These are phyloP conservation scores for Lanmaoa rubissima DNA, from an alignment of 768 basidiomycete genomes.

Conservation along the genomic window DNA sequence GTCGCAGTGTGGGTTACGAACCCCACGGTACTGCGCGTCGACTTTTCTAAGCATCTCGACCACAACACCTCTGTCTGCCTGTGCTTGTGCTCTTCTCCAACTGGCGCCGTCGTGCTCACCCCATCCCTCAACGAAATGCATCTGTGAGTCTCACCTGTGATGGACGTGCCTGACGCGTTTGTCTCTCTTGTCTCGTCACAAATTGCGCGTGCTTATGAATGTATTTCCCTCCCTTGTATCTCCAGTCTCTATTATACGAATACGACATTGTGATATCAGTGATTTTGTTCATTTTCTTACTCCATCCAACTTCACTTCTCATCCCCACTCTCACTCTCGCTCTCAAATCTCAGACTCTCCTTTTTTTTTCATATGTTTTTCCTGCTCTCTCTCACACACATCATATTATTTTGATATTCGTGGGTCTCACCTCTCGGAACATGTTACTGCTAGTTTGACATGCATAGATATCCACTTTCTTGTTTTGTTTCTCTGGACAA, in stretches of 20 bases:
- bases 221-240: constrained; percentile 7
- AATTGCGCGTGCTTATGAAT: constrained; percentile 15
- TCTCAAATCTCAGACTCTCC: neutral
- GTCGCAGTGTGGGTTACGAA: constrained; percentile 29
- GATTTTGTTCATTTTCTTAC: neutral
- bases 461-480: neutral
- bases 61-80: neutral
- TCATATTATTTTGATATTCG: neutral
- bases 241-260: constrained; percentile 14
- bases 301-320: constrained; percentile 1
- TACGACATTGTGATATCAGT: constrained; percentile 8
- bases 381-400: neutral
- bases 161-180: neutral
- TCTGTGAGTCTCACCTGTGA: constrained; percentile 20
- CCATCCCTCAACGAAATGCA: neutral
- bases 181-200: neutral
- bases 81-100: neutral
- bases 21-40: constrained; percentile 10
- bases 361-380: neutral
- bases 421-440: neutral
- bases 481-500: neutral
- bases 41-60: constrained; percentile 11
- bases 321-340: neutral
- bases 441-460: neutral
- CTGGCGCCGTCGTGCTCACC: neutral